A percentile compares a stretch with the other conserved stretches of the same genome.
phyloP scores from a whole-genome alignment of 1,284 basidiomycete genomes.

The Fomitopsis pinicola region DNA sequence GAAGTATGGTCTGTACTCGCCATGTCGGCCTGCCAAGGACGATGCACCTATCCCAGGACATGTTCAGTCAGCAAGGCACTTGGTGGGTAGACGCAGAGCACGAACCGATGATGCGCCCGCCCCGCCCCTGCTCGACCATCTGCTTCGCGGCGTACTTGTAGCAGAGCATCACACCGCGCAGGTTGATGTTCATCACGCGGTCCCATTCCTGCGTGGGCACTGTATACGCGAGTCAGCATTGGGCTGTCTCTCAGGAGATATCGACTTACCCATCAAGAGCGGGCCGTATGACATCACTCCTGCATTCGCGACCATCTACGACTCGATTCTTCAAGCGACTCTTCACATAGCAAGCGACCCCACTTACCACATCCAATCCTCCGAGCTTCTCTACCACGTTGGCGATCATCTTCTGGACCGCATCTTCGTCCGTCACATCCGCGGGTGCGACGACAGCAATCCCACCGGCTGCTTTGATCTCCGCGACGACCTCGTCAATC shows the following conservation, averaged over 20 bases:
- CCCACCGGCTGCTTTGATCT: slow-evolving; percentile 25
- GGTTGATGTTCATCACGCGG: slow-evolving; percentile 24
- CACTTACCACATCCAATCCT: slow-evolving; percentile 4
- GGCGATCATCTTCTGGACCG: slow-evolving; percentile 32
- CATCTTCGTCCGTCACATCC: slow-evolving; percentile 31
- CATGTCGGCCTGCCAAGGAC: not conserved
- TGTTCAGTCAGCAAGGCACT: not conserved
- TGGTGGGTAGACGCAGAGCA: not conserved
- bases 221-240: not conserved
- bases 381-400: slow-evolving; percentile 9
- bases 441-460: slow-evolving; percentile 20
- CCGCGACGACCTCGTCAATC: slow-evolving; percentile 23
- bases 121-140: slow-evolving; percentile 13
- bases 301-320: slow-evolving; percentile 29
- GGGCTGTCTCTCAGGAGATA: not conserved
- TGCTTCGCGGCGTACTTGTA: slow-evolving; percentile 31
- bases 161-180: slow-evolving; percentile 28
- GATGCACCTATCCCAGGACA: not conserved
- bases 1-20: not conserved
- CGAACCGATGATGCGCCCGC: slow-evolving; percentile 24
- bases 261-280: not conserved
- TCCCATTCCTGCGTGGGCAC: slow-evolving; percentile 22
- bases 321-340: no score
- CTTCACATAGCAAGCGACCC: no score
- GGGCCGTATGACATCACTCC: slow-evolving; percentile 16